Percentiles rank a stretch among this genome's conserved stretches.
Evolutionary conservation across 2,329 filamentous ascomycete species (phyloP).

Genomic region (Paecilomyces sp.): DNA sequence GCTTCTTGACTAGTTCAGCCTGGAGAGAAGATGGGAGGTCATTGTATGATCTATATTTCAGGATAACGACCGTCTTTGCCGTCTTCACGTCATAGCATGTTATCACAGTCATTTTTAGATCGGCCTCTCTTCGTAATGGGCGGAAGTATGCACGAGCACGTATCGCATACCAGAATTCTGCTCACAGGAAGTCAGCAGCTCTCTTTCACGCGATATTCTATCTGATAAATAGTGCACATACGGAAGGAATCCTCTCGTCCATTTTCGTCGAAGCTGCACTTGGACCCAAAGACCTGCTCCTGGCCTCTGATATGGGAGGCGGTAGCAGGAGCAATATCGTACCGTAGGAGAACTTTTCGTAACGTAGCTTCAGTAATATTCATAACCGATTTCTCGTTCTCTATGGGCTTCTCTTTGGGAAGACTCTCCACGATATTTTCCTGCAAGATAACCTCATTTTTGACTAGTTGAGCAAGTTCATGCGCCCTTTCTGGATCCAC

Average conservation of each 20-base stretch:
- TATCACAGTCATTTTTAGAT: neutral
- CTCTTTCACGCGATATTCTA: neutral
- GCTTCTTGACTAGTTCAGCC: neutral
- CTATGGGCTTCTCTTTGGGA: neutral
- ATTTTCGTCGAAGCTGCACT: neutral
- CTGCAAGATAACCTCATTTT: neutral
- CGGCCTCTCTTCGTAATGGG: neutral
- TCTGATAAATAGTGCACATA: neutral
- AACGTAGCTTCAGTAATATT: neutral
- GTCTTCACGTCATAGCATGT: neutral
- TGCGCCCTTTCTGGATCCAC: neutral
- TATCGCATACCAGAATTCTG: neutral
- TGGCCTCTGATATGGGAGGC: neutral
- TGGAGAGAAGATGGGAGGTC: neutral
- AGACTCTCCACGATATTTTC: neutral
- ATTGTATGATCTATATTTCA: neutral
- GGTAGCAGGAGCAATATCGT: neutral
- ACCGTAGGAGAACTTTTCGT: neutral
- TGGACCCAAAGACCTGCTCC: neutral
- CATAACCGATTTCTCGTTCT: neutral
- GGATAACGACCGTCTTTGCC: neutral
- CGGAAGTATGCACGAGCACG: neutral
- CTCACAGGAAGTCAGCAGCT: neutral
- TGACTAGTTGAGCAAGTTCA: neutral
- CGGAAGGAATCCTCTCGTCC: neutral